Base-by-base conservation (phyloP, 2,329 filamentous ascomycete genomes). In the Fusarium compactum region DNA sequence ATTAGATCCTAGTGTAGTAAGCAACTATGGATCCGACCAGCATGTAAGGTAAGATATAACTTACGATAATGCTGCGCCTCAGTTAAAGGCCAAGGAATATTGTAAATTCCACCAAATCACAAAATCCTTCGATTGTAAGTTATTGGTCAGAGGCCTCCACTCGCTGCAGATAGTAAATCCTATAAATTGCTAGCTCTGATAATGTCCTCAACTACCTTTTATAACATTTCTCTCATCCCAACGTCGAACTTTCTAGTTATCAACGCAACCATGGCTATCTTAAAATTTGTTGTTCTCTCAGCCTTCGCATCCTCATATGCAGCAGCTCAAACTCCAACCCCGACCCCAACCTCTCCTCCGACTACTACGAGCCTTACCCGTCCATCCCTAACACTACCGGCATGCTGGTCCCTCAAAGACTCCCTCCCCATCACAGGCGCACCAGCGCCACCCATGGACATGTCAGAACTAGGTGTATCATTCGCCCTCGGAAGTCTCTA, bases 401-500 rank as follows among this genome's bases (percentile, higher is more conserved):
- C 43, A 29, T 61, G 58, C 15, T 61, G 34, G 53, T 27, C 20
- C 5, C 16, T 61, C 7, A 4, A 2, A 1, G 29, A 61, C 8
- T 61, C 53, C 1, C n/a, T 61, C 7, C 14, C 53, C 8, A 34
- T 61, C 0, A 43, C 53, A 3, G 53, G 27, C 6, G 22, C 25
- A 2, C 53, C 44, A 3, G 16, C 12, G 4, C 53, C 44, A 5
- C 58, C 58, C 1, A 43, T 43, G 34, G 53, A 48, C 3, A 58
- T 61, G 53, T 58, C 58, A 0, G 58, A 61, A 15, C 34, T 61
- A 4, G 58, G 14, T 2, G 44, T 61, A 5, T 61, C 53, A 1
- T 61, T 61, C 8, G 58, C 53, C 18, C 44, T 61, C 3, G 53
- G 58, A 38, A 61, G 52, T 29, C 53, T 61, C 11, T 58, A 48